Percentiles rank a stretch among this genome's conserved stretches.
Conservation (phyloP, 345 rosid species). For the Populus ilicifolia region DNA sequence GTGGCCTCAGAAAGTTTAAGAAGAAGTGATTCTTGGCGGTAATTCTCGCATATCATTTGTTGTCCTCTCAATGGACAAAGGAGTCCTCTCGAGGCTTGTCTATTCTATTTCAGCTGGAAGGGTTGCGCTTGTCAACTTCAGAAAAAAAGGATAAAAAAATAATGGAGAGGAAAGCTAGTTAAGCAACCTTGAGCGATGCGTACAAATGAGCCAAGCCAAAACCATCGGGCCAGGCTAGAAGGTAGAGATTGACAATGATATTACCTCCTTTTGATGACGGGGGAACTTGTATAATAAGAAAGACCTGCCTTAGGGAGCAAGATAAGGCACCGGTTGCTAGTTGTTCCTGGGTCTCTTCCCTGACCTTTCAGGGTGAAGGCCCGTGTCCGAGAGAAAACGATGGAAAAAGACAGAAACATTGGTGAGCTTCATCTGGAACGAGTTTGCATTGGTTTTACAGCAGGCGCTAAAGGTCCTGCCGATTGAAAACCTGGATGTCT, state of each 20-base stretch:
- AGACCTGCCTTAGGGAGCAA: background rate
- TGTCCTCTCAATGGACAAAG: background rate
- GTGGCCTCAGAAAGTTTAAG: background rate
- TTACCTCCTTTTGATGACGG: background rate
- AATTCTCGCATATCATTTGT: background rate
- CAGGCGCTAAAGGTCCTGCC: background rate
- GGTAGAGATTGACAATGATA: background rate
- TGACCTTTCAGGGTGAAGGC: background rate
- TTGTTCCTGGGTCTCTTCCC: background rate
- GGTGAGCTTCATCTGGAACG: background rate
- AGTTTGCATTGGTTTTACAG: background rate
- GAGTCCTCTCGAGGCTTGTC: background rate
- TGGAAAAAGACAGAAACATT: background rate
- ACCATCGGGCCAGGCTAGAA: background rate
- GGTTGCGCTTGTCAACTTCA: background rate
- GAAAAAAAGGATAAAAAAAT: background rate
- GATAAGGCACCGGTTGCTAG: background rate
- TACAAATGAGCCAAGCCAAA: background rate
- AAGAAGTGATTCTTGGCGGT: background rate
- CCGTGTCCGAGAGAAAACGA: background rate
- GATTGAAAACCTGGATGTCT: background rate
- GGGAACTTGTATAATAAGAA: background rate
- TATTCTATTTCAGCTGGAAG: background rate
- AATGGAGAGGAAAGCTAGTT: background rate
- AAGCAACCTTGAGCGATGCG: background rate